Conservation (phyloP, 352 stramenopile species). For the Phytophthora brassicae region DNA sequence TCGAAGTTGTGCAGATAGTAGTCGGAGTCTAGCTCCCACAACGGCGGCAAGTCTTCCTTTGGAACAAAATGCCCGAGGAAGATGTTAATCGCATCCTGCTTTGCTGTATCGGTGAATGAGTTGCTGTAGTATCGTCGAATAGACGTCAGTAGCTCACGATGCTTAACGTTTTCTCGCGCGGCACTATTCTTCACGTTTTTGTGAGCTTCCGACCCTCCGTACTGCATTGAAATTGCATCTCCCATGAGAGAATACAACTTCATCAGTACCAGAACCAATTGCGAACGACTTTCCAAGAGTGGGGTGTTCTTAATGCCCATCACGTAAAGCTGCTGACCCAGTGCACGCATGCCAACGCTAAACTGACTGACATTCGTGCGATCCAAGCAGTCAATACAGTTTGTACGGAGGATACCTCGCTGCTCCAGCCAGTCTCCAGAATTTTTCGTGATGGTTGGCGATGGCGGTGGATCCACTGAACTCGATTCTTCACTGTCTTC, state of each 20-base stretch:
- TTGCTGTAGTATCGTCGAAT: slow-evolving; percentile 99
- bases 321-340: slow-evolving; percentile 96
- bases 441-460: slow-evolving; percentile 74
- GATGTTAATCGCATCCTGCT: slow-evolving; percentile 99
- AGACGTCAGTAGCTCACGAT: slow-evolving; percentile 97
- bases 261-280: slow-evolving; percentile 96
- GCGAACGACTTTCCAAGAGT: slow-evolving; percentile 84
- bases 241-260: slow-evolving; percentile 98
- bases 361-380: slow-evolving; percentile 89
- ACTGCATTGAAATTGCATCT: slow-evolving; percentile 99
- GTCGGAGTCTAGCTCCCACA: slow-evolving; percentile 88
- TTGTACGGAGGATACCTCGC: slow-evolving; percentile 97
- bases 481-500: slow-evolving; percentile 18
- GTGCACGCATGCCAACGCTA: slow-evolving; percentile 85
- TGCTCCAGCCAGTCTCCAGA: slow-evolving; percentile 94
- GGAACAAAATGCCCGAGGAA: slow-evolving; percentile 96
- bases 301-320: slow-evolving; percentile 95
- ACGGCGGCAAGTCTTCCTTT: slow-evolving; percentile 52
- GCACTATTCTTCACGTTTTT: slow-evolving; percentile 97
- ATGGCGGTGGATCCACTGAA: slow-evolving; percentile 30
- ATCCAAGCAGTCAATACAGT: slow-evolving; percentile 97
- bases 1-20: slow-evolving; percentile 93
- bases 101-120: slow-evolving; percentile 97
- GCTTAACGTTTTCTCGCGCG: slow-evolving; percentile 87
- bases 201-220: slow-evolving; percentile 98